These are phyloP conservation scores for Vitis hybrid DNA, from an alignment of 177 flowering plant genomes.

Conservation along the genomic window DNA sequence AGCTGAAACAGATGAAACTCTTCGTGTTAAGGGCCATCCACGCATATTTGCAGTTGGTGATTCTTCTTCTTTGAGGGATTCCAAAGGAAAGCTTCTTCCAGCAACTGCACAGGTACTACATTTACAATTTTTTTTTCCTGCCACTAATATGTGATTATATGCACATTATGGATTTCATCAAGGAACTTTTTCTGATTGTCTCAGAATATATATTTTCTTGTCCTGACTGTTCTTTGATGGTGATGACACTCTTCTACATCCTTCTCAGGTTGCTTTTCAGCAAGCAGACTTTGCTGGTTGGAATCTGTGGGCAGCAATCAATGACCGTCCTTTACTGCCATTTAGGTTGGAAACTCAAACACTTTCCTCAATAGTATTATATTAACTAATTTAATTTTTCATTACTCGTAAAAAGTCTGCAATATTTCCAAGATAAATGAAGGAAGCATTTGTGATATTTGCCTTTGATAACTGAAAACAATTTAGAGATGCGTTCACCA, in stretches of 20 bases:
- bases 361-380: neutral
- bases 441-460: neutral
- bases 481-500: neutral
- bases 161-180: neutral
- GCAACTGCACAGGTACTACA: slow-evolving; percentile 84
- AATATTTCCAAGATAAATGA: neutral
- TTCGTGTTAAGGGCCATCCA: slow-evolving; percentile 93
- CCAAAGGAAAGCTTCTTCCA: slow-evolving; percentile 78
- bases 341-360: slow-evolving; percentile 56
- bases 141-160: neutral
- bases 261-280: slow-evolving; percentile 88
- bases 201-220: neutral
- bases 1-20: slow-evolving; percentile 96
- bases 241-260: neutral
- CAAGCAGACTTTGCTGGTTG: slow-evolving; percentile 98
- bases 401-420: neutral
- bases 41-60: slow-evolving; percentile 94
- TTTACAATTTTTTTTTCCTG: neutral
- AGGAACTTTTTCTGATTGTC: neutral
- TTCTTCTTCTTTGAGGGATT: slow-evolving; percentile 81
- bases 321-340: slow-evolving; percentile 82
- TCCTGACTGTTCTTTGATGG: neutral
- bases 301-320: slow-evolving; percentile 99
- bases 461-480: neutral
- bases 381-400: neutral